These are phyloP conservation scores for Babesia gibsoni DNA, from an alignment of 169 alveolate genomes.

Conservation along the genomic window DNA sequence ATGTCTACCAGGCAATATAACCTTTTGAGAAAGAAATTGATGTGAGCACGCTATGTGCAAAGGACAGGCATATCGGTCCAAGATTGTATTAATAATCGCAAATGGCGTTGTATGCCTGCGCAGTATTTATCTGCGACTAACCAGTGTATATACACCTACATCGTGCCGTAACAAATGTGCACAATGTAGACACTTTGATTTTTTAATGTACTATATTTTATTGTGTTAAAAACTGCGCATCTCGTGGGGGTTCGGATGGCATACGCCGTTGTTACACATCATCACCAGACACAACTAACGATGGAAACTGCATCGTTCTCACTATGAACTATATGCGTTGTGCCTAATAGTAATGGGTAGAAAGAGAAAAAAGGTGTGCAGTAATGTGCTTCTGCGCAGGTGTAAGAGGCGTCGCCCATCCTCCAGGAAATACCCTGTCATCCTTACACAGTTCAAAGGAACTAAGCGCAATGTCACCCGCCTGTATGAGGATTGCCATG, in stretches of 20 bases:
- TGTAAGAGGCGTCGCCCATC: background rate
- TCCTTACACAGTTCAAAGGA: background rate
- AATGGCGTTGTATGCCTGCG: background rate
- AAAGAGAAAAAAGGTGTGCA: background rate
- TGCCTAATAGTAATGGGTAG: background rate
- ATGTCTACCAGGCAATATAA: conserved; percentile 37
- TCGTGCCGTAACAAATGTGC: background rate
- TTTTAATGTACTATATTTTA: background rate
- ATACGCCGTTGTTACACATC: background rate
- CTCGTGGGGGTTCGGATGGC: conserved; percentile 23
- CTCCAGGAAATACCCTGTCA: background rate
- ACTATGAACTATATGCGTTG: background rate
- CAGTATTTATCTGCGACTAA: background rate
- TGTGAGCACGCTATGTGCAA: conserved; percentile 1
- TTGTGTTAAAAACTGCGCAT: too few species aligned
- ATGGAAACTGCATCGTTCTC: background rate
- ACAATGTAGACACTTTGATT: background rate
- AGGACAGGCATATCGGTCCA: background rate
- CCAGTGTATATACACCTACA: background rate
- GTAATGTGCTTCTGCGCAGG: background rate
- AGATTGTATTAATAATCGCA: background rate
- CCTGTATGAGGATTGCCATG: background rate
- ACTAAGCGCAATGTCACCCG: background rate
- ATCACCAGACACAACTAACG: background rate
- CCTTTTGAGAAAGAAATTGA: conserved; percentile 32